phyloP scores from a whole-genome alignment of 768 basidiomycete genomes.

The Suillus subaureus region DNA sequence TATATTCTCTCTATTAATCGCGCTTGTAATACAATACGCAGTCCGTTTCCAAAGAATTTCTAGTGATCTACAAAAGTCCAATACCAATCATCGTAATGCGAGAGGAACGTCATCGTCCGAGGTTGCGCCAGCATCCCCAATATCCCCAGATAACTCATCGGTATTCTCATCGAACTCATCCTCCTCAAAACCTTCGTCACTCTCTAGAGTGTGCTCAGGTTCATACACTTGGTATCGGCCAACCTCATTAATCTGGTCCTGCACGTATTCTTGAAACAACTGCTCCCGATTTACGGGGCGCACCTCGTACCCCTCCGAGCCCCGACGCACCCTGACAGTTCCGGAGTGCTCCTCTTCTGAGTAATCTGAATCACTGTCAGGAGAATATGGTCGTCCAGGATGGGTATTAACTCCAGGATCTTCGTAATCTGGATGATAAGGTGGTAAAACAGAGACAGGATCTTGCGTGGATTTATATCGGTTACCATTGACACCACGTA shows the following conservation, averaged over 20 bases:
- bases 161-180: neutral
- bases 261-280: conserved; percentile 61
- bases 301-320: conserved; percentile 86
- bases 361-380: conserved; percentile 26
- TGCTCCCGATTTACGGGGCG: conserved; percentile 61
- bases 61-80: neutral
- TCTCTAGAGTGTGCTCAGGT: conserved; percentile 53
- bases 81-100: conserved; percentile 17
- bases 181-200: conserved; percentile 41
- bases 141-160: neutral
- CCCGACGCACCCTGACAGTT: conserved; percentile 54
- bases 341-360: conserved; percentile 34
- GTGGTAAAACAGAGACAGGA: conserved; percentile 56
- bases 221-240: conserved; percentile 72
- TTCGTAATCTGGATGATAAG: conserved; percentile 76
- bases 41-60: neutral
- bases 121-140: conserved; percentile 4
- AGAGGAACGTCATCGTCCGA: conserved; percentile 27
- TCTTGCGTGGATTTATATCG: conserved; percentile 29
- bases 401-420: conserved; percentile 34
- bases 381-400: conserved; percentile 21
- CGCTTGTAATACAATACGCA: conserved; percentile 4
- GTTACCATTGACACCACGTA: conserved; percentile 31
- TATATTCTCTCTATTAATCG: conserved; percentile 4
- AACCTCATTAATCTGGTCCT: conserved; percentile 52